Percentiles rank a stretch among this genome's conserved stretches.
Evolutionary conservation across 164 flowering plant genomes (phyloP).

Genomic region (Magnolia officinalis): DNA sequence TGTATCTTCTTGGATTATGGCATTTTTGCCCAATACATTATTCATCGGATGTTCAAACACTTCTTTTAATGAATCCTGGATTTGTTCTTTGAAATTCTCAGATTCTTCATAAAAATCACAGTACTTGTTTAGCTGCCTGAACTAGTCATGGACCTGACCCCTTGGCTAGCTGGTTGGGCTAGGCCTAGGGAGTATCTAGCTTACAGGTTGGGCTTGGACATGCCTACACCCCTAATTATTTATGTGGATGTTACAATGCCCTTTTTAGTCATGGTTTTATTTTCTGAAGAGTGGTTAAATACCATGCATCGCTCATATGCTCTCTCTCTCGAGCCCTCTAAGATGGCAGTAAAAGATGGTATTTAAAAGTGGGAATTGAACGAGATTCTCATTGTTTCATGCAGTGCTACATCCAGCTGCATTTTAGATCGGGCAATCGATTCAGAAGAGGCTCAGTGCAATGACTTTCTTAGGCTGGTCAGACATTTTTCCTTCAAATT

Average conservation of each 20-base stretch:
- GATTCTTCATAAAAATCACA: too few species aligned
- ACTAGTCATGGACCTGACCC: too few species aligned
- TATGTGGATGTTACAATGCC: not conserved
- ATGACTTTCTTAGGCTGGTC: conserved; percentile 80
- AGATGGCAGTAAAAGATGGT: not conserved
- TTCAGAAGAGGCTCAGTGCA: conserved; percentile 72
- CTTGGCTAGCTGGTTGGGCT: too few species aligned
- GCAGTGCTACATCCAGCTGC: conserved; percentile 74
- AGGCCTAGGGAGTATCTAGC: too few species aligned
- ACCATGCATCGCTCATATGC: not conserved
- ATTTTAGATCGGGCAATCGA: conserved; percentile 82
- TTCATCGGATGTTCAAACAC: too few species aligned
- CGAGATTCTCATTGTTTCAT: conserved; percentile 18
- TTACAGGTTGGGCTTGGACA: too few species aligned
- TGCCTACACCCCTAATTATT: not conserved
- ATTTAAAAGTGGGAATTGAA: not conserved
- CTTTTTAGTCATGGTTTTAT: not conserved
- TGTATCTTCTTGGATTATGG: too few species aligned
- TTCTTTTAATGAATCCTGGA: too few species aligned
- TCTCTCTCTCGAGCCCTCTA: not conserved
- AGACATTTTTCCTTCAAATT: conserved; percentile 11
- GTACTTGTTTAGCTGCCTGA: too few species aligned
- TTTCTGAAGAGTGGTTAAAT: not conserved
- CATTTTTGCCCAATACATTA: too few species aligned
- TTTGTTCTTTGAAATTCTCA: too few species aligned